Percentiles rank a stretch among this genome's conserved stretches.
Conservation (phyloP, 768 basidiomycete genomes). For the Suillus tomentosus region DNA sequence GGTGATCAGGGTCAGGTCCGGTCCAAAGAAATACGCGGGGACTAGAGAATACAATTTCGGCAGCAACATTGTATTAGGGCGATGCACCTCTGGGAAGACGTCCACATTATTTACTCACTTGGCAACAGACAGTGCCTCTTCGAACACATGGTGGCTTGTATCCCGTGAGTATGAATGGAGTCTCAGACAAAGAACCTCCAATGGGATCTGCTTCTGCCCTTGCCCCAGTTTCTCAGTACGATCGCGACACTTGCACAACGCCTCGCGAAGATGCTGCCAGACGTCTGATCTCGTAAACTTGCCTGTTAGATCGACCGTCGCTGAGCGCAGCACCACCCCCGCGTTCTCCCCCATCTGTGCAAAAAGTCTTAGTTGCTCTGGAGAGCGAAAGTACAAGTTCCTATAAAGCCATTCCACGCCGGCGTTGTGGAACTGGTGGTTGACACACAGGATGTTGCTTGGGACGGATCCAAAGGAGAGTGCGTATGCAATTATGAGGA, state of each 20-base stretch:
- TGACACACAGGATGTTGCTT: conserved; percentile 26
- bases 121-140: conserved; percentile 34
- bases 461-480: conserved; percentile 20
- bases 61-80: conserved; percentile 1
- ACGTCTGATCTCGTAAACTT: conserved; percentile 29
- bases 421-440: conserved; percentile 21
- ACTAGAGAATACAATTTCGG: conserved; percentile 28
- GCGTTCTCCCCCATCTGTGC: conserved; percentile 10
- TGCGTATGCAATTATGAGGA: conserved; percentile 18
- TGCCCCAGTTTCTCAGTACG: conserved; percentile 6
- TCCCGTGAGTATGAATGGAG: conserved; percentile 43
- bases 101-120: conserved; percentile 35
- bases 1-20: conserved; percentile 62
- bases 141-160: conserved; percentile 29
- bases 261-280: conserved; percentile 29
- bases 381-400: conserved; percentile 28
- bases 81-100: conserved; percentile 3
- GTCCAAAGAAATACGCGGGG: conserved; percentile 55
- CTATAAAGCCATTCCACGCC: conserved; percentile 27
- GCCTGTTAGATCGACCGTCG: conserved; percentile 33
- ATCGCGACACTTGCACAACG: conserved; percentile 28
- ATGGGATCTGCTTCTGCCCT: conserved; percentile 11
- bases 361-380: conserved; percentile 25
- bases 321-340: conserved; percentile 28
- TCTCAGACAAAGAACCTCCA: conserved; percentile 37